A percentile compares a stretch with the other conserved stretches of the same genome.
phyloP scores from a whole-genome alignment of 768 basidiomycete species.

The Pleurotus cornucopiae region DNA sequence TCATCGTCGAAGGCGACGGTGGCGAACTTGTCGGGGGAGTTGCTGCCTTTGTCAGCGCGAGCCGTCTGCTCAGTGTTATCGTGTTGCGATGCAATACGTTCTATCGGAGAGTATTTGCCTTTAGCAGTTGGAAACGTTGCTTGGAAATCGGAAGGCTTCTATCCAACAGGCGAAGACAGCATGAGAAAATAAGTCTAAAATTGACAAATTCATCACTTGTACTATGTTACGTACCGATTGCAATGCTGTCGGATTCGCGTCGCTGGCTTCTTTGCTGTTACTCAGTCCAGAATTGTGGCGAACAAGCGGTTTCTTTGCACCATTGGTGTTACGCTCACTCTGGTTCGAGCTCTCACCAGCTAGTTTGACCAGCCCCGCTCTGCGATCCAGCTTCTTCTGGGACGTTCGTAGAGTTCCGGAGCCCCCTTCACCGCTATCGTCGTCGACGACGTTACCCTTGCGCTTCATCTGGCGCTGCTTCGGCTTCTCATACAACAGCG shows the following conservation, averaged over 20 bases:
- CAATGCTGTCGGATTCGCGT: background rate
- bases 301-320: too few species aligned
- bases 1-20: background rate
- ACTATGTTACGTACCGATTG: background rate
- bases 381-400: background rate
- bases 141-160: background rate
- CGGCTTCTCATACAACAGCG: background rate
- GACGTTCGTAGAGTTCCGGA: background rate
- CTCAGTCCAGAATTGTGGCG: too few species aligned
- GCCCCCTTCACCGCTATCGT: background rate
- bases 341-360: too few species aligned
- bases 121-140: background rate
- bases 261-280: too few species aligned
- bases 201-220: background rate
- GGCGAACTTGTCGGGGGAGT: background rate
- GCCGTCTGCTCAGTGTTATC: background rate
- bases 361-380: too few species aligned
- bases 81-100: background rate
- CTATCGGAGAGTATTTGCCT: background rate
- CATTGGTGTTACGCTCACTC: too few species aligned
- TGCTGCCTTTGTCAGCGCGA: background rate
- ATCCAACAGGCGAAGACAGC: background rate
- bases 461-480: background rate
- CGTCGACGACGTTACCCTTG: background rate
- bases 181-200: background rate